These are phyloP conservation scores for Ilyonectria robusta DNA, from an alignment of 2,329 filamentous ascomycete species.

Conservation along the genomic window DNA sequence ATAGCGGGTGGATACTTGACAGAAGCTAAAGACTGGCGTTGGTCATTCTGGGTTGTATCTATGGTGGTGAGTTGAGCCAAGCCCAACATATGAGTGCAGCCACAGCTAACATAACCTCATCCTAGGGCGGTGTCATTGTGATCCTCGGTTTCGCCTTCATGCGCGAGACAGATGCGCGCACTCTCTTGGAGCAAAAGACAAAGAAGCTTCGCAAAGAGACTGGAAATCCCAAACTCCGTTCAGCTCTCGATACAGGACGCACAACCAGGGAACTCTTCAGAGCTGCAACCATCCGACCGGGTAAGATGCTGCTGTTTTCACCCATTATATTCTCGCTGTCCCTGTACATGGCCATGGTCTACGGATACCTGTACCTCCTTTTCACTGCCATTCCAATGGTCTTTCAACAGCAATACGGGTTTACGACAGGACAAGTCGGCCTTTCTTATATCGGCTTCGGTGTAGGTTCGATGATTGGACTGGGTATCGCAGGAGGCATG, in stretches of 20 bases:
- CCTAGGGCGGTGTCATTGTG: conserved; percentile 48
- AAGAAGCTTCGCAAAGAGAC: conserved; percentile 57
- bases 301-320: conserved; percentile 68
- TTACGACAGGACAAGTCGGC: conserved; percentile 58
- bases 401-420: conserved; percentile 62
- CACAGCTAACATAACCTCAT: neutral
- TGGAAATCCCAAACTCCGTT: conserved; percentile 51
- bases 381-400: conserved; percentile 58
- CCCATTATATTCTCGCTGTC: conserved; percentile 66
- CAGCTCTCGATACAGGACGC: conserved; percentile 32
- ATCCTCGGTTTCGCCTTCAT: conserved; percentile 51
- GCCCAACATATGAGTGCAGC: neutral
- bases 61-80: conserved; percentile 56
- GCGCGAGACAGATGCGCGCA: conserved; percentile 59
- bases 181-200: conserved; percentile 58
- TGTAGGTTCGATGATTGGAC: conserved; percentile 62
- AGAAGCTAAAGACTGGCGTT: conserved; percentile 62
- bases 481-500: conserved; percentile 53
- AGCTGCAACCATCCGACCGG: conserved; percentile 66
- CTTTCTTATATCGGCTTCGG: conserved; percentile 66
- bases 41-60: conserved; percentile 64
- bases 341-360: conserved; percentile 68
- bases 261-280: conserved; percentile 54
- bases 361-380: conserved; percentile 67
- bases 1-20: conserved; percentile 61